A percentile compares a stretch with the other conserved stretches of the same genome.
phyloP scores from a whole-genome alignment of 2,329 filamentous ascomycete genomes.

The Chrysoporthe puriensis region DNA sequence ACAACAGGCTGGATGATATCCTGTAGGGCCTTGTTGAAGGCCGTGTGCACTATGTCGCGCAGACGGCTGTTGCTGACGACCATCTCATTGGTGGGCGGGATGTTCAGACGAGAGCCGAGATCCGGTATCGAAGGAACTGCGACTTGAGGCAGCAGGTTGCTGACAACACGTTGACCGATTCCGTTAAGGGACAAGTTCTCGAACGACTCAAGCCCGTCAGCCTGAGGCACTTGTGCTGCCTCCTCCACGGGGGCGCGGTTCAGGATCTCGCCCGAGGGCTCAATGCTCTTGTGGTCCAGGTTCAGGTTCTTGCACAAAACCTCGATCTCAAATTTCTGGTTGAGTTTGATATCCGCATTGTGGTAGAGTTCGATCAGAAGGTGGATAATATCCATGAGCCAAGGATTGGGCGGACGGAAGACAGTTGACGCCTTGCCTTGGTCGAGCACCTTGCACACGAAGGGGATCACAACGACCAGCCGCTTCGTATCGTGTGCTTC shows the following conservation, averaged over 20 bases:
- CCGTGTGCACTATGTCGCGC: slow-evolving; percentile 78
- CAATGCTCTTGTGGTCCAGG: slow-evolving; percentile 89
- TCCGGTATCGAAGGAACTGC: slow-evolving; percentile 84
- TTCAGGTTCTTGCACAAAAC: slow-evolving; percentile 91
- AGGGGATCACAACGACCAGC: slow-evolving; percentile 89
- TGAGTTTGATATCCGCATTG: slow-evolving; percentile 89
- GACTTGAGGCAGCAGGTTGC: slow-evolving; percentile 75
- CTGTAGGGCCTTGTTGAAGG: slow-evolving; percentile 86
- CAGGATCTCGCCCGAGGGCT: slow-evolving; percentile 84
- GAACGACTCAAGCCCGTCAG: slow-evolving; percentile 77
- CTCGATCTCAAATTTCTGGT: slow-evolving; percentile 98
- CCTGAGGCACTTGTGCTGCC: slow-evolving; percentile 59
- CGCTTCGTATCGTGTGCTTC: slow-evolving; percentile 94
- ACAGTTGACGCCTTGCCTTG: slow-evolving; percentile 85
- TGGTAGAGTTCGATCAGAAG: slow-evolving; percentile 93
- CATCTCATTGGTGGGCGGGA: slow-evolving; percentile 81
- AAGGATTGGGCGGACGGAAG: slow-evolving; percentile 94
- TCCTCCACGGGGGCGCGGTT: slow-evolving; percentile 71
- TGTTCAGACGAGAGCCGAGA: slow-evolving; percentile 75
- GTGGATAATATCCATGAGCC: slow-evolving; percentile 94
- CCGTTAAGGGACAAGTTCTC: slow-evolving; percentile 80
- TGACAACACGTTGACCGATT: slow-evolving; percentile 68
- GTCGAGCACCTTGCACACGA: slow-evolving; percentile 92
- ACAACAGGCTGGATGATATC: slow-evolving; percentile 98
- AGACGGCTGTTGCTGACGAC: slow-evolving; percentile 71